phyloP scores from a whole-genome alignment of 2,329 filamentous ascomycete genomes.

The Talaromyces verruculosus region DNA sequence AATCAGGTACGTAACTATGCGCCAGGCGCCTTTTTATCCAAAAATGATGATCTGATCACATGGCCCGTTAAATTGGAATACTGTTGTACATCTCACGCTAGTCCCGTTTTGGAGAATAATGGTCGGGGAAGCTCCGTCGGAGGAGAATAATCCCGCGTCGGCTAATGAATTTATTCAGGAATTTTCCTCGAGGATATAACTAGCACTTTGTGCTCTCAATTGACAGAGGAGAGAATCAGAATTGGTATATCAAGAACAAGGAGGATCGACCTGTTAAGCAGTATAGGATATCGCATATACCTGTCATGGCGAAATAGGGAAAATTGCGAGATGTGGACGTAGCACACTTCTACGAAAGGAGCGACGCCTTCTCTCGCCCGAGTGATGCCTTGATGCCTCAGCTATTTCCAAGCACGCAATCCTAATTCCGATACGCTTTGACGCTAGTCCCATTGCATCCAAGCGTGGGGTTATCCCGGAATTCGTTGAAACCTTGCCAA shows the following conservation, averaged over 20 bases:
- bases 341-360: background rate
- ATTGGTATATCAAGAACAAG: background rate
- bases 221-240: background rate
- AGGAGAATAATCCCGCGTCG: slow-evolving; percentile 4
- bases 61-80: background rate
- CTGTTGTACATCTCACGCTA: background rate
- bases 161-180: background rate
- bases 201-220: background rate
- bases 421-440: background rate
- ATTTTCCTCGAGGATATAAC: background rate
- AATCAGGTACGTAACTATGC: slow-evolving; percentile 1
- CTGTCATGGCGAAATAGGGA: background rate
- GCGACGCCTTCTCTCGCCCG: background rate
- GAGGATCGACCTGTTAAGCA: background rate
- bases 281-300: background rate
- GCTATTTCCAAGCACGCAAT: background rate
- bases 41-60: background rate
- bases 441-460: background rate
- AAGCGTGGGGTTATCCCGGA: background rate
- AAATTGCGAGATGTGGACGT: background rate
- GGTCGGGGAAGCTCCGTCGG: background rate
- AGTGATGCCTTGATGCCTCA: slow-evolving; percentile 2
- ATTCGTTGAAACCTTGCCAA: background rate
- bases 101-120: background rate
- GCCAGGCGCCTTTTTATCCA: background rate